A percentile compares a stretch with the other conserved stretches of the same genome.
These are phyloP conservation scores for Fusarium denticulatum DNA, from an alignment of 2,329 filamentous ascomycete species.

Conservation along the genomic window DNA sequence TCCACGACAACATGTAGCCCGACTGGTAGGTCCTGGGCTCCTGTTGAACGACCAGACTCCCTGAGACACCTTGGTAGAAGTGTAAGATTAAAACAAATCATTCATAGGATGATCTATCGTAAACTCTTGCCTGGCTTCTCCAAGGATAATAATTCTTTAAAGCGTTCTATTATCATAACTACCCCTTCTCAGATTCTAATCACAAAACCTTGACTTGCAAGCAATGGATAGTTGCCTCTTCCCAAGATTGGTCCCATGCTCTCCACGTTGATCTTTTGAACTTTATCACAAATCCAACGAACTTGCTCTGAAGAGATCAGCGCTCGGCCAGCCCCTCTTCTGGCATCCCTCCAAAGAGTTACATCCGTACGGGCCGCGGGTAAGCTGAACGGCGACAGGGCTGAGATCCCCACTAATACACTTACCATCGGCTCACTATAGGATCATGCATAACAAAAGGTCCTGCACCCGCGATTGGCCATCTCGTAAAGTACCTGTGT, in stretches of 20 bases:
- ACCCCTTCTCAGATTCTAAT: not conserved
- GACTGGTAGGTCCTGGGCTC: too few species aligned
- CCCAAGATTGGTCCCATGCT: accelerated
- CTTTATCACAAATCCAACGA: not conserved
- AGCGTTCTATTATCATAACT: not conserved
- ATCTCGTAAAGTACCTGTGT: not conserved
- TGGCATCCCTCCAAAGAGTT: not conserved
- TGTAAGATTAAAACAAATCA: accelerated
- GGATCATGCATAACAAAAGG: not conserved
- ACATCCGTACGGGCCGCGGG: not conserved
- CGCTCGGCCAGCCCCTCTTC: not conserved
- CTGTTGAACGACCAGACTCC: too few species aligned
- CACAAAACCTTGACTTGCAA: not conserved
- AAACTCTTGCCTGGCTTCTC: too few species aligned
- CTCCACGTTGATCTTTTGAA: accelerated
- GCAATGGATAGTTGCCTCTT: too few species aligned
- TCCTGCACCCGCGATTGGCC: not conserved
- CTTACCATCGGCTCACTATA: too few species aligned
- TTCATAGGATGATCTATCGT: not conserved
- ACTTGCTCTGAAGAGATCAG: not conserved
- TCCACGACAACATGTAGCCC: too few species aligned
- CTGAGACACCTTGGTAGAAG: too few species aligned
- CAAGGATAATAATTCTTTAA: not conserved
- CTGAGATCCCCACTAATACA: not conserved
- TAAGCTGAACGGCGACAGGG: not conserved